Evolutionary conservation across 805 yeast genomes (phyloP).

Genomic region (Deakozyma indianensis): DNA sequence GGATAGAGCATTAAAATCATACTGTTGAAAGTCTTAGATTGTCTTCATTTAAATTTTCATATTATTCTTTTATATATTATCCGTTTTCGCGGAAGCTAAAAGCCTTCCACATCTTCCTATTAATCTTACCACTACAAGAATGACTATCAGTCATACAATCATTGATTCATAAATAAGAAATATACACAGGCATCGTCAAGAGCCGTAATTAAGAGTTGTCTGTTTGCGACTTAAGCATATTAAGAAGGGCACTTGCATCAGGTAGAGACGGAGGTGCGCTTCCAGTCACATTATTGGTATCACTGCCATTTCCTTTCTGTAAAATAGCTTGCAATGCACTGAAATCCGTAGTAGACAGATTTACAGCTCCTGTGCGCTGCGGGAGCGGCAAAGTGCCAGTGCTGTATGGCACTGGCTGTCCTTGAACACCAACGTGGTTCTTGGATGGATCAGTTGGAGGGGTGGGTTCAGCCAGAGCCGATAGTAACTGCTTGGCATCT

Average conservation of each 20-base stretch:
- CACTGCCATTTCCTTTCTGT: not conserved
- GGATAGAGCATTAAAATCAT: not conserved
- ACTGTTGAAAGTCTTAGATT: not conserved
- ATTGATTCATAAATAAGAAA: not conserved
- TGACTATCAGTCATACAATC: too few relatives aligned
- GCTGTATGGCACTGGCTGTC: not conserved
- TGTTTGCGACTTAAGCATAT: not conserved
- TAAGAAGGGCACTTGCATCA: not conserved
- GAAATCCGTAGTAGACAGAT: not conserved
- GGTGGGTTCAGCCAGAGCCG: not conserved
- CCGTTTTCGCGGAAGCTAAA: too few relatives aligned
- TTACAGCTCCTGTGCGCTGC: not conserved
- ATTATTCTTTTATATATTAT: too few relatives aligned
- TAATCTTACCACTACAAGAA: too few relatives aligned
- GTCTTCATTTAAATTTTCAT: not conserved
- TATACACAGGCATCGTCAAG: not conserved
- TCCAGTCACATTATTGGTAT: not conserved
- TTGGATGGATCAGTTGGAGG: too few relatives aligned
- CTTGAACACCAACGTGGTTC: too few relatives aligned
- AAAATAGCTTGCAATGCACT: not conserved
- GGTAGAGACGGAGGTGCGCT: not conserved
- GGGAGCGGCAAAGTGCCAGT: not conserved
- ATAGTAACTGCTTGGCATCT: not conserved
- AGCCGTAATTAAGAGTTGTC: not conserved
- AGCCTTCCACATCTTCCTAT: too few relatives aligned